A percentile compares a stretch with the other conserved stretches of the same genome.
These are phyloP conservation scores for Pleurotus tuoliensis DNA, from an alignment of 768 basidiomycete species.

Conservation along the genomic window DNA sequence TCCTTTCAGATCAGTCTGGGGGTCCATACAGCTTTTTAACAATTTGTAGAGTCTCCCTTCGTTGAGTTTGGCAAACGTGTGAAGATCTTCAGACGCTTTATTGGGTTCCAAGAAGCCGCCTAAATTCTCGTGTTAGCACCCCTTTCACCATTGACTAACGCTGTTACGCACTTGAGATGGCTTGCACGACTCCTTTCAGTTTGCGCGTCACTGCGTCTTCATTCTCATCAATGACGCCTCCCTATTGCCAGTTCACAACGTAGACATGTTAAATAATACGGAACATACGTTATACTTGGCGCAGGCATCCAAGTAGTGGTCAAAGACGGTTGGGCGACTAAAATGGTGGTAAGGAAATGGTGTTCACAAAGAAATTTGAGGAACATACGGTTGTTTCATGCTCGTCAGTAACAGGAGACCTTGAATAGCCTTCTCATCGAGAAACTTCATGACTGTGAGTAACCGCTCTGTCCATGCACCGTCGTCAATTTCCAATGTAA, in stretches of 20 bases:
- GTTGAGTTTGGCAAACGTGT: conserved; percentile 81
- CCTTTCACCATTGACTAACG: background rate
- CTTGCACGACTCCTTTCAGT: conserved; percentile 51
- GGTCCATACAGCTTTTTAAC: conserved; percentile 76
- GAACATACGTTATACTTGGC: conserved; percentile 77
- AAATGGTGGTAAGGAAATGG: background rate
- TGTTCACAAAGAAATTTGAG: background rate
- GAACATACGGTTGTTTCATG: conserved; percentile 57
- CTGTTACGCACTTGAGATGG: conserved; percentile 53
- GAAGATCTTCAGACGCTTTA: conserved; percentile 75
- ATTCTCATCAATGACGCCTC: conserved; percentile 85
- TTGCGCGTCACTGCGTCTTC: conserved; percentile 57
- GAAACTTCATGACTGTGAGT: conserved; percentile 63
- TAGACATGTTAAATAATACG: background rate
- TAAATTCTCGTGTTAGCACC: conserved; percentile 19
- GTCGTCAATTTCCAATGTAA: conserved; percentile 66
- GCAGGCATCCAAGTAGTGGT: conserved; percentile 69
- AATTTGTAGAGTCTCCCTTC: conserved; percentile 84
- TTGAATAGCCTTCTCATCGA: conserved; percentile 58
- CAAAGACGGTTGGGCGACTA: conserved; percentile 68
- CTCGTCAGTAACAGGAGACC: conserved; percentile 59
- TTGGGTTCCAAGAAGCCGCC: conserved; percentile 62
- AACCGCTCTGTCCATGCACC: conserved; percentile 82
- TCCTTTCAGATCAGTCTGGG: conserved; percentile 77
- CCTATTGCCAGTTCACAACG: conserved; percentile 40